A percentile compares a stretch with the other conserved stretches of the same genome.
Evolutionary conservation across 2,329 filamentous ascomycete genomes (phyloP).

Genomic region (Aurifilum marmelostoma): DNA sequence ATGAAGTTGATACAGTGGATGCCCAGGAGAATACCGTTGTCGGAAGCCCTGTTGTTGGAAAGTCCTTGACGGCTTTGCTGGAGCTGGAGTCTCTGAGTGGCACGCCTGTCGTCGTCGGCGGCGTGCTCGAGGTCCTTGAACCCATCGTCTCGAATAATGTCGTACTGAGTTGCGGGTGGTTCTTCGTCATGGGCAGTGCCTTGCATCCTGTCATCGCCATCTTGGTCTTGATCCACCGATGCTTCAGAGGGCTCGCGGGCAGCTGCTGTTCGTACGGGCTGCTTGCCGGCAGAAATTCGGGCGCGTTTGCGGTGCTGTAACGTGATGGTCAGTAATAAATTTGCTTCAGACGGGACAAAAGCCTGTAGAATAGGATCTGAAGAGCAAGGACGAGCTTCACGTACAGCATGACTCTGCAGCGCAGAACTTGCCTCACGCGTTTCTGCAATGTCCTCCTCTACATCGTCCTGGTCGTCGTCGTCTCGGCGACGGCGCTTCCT

Average conservation of each 20-base stretch:
- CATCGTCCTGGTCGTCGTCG: slow-evolving; percentile 39
- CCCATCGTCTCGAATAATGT: slow-evolving; percentile 61
- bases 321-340: slow-evolving; percentile 27
- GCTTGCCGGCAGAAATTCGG: slow-evolving; percentile 42
- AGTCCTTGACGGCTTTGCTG: slow-evolving; percentile 46
- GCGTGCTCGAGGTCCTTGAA: slow-evolving; percentile 61
- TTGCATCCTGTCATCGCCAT: slow-evolving; percentile 35
- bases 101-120: slow-evolving; percentile 63
- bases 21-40: slow-evolving; percentile 85
- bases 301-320: slow-evolving; percentile 44
- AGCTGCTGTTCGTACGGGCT: slow-evolving; percentile 36
- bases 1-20: slow-evolving; percentile 93
- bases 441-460: slow-evolving; percentile 41
- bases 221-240: slow-evolving; percentile 36
- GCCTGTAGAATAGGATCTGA: neutral
- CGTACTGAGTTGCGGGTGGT: slow-evolving; percentile 63
- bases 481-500: slow-evolving; percentile 49
- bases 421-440: slow-evolving; percentile 47
- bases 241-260: slow-evolving; percentile 28
- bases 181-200: slow-evolving; percentile 32
- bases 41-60: slow-evolving; percentile 71
- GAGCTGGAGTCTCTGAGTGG: slow-evolving; percentile 63
- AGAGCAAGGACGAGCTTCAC: slow-evolving; percentile 28
- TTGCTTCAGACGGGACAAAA: neutral
- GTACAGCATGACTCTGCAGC: slow-evolving; percentile 45